phyloP scores from a whole-genome alignment of 75 land plant genomes.

The Chamaecyparis obtusa region DNA sequence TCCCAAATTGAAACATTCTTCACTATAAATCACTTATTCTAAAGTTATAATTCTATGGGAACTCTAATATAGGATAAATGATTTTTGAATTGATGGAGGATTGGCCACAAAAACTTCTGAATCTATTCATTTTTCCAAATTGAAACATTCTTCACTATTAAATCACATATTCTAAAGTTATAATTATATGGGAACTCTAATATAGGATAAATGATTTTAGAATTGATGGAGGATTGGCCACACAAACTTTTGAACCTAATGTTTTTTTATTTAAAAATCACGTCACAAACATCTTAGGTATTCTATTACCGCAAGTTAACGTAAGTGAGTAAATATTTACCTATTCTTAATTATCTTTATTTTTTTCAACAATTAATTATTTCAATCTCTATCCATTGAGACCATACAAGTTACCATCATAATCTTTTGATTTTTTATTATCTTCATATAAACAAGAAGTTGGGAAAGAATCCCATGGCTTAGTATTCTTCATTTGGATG shows the following conservation, averaged over 20 bases:
- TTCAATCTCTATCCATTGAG: not conserved
- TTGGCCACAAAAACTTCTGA: constrained; percentile 39
- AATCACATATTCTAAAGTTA: not conserved
- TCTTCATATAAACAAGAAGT: not conserved
- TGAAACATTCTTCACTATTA: not conserved
- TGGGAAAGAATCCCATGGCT: not conserved
- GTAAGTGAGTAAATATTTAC: constrained; percentile 15
- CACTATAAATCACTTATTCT: not conserved
- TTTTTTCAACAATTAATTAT: not conserved
- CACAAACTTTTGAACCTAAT: constrained; percentile 49
- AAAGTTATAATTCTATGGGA: not conserved
- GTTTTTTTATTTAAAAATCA: constrained; percentile 36
- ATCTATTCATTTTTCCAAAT: not conserved
- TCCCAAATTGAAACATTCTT: not conserved
- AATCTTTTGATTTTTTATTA: not conserved
- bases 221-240: constrained; percentile 62
- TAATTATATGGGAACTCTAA: not conserved
- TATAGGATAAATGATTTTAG: constrained; percentile 69
- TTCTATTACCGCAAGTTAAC: constrained; percentile 47
- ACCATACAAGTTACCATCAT: not conserved
- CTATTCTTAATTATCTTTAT: not conserved
- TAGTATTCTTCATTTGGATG: not conserved
- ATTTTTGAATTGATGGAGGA: constrained; percentile 72
- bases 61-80: constrained; percentile 45
- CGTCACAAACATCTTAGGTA: constrained; percentile 32